These are phyloP conservation scores for Zoysia japonica DNA, from an alignment of 176 grass and related monocot species.

Conservation along the genomic window DNA sequence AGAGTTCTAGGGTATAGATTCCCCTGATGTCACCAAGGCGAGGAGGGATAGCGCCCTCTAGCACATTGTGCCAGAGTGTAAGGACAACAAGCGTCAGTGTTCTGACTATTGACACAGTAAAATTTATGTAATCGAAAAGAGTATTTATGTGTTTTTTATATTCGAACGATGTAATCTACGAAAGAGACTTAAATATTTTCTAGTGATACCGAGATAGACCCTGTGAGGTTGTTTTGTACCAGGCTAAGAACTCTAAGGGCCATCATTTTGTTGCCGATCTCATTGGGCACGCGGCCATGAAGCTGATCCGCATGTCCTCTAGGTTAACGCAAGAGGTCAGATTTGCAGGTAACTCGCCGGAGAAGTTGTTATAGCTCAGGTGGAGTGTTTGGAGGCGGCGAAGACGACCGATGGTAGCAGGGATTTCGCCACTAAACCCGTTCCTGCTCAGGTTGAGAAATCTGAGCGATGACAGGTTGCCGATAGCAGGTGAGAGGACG, in stretches of 20 bases:
- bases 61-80: neutral
- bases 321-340: slow-evolving; percentile 19
- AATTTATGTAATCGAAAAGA: too few species aligned
- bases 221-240: neutral
- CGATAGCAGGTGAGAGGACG: neutral
- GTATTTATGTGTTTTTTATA: too few species aligned
- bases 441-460: neutral
- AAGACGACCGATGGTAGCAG: neutral
- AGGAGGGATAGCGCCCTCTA: slow-evolving; percentile 8
- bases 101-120: neutral
- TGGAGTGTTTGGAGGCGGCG: neutral
- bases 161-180: too few species aligned
- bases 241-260: neutral
- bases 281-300: neutral
- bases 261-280: neutral
- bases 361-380: neutral
- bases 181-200: neutral
- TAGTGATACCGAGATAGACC: neutral
- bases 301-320: neutral
- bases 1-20: rapidly evolving
- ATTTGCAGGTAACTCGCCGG: neutral
- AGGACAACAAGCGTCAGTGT: neutral
- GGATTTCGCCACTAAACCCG: neutral
- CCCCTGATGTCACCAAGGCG: neutral
- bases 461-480: neutral